Conservation (phyloP, 2,329 filamentous ascomycete genomes). For the Botrytis byssoidea region DNA sequence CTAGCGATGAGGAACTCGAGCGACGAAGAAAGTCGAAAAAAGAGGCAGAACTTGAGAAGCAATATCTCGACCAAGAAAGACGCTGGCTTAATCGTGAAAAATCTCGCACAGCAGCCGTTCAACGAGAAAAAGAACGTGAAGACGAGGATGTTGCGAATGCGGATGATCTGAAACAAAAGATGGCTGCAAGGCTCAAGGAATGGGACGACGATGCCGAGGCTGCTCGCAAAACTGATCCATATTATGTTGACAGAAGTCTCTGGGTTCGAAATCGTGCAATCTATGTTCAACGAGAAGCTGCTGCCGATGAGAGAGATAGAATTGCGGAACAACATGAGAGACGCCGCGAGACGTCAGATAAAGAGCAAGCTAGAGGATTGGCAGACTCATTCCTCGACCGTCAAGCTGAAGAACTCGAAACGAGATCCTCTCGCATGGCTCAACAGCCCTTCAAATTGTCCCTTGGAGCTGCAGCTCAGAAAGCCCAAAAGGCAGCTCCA, state of each 20-base stretch:
- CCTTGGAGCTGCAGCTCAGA: conserved; percentile 83
- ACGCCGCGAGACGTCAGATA: conserved; percentile 65
- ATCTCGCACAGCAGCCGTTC: conserved; percentile 77
- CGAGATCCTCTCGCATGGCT: conserved; percentile 43
- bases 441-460: conserved; percentile 90
- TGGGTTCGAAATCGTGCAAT: conserved; percentile 80
- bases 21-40: conserved; percentile 68
- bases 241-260: conserved; percentile 80
- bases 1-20: conserved; percentile 83
- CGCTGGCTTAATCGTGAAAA: conserved; percentile 90
- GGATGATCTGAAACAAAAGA: conserved; percentile 62
- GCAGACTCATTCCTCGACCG: conserved; percentile 88
- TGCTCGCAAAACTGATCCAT: conserved; percentile 68
- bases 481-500: conserved; percentile 55
- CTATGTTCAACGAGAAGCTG: conserved; percentile 71
- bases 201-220: conserved; percentile 91
- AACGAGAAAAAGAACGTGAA: conserved; percentile 80
- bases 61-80: conserved; percentile 80
- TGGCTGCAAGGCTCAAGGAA: conserved; percentile 69
- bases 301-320: conserved; percentile 80
- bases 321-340: conserved; percentile 73
- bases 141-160: conserved; percentile 67
- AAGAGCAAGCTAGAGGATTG: conserved; percentile 77
- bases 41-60: conserved; percentile 72
- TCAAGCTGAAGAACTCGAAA: conserved; percentile 74